Percentiles rank a stretch among this genome's conserved stretches.
These are phyloP conservation scores for Ambispora gerdemannii DNA, from an alignment of 192 early-diverging fungal species.

Conservation along the genomic window DNA sequence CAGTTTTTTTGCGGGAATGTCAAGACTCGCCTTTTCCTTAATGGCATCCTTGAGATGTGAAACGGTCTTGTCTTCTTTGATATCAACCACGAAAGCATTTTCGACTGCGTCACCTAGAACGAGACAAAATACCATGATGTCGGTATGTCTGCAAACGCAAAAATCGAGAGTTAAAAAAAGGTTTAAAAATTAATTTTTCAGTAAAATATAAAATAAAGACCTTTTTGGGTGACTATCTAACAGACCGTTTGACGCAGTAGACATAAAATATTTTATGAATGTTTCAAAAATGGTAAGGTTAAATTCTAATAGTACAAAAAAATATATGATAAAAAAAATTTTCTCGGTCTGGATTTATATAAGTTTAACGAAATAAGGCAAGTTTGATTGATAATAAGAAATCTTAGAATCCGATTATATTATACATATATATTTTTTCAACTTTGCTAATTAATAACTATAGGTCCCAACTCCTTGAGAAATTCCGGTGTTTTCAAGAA, in stretches of 20 bases:
- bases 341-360: too few relatives aligned
- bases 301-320: constrained; percentile 3
- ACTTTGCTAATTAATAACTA: too few relatives aligned
- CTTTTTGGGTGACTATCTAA: too few relatives aligned
- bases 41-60: constrained; percentile 21
- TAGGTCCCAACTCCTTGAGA: too few relatives aligned
- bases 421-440: too few relatives aligned
- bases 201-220: too few relatives aligned
- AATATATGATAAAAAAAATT: too few relatives aligned
- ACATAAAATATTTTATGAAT: not conserved
- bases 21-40: not conserved
- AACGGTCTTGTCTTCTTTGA: constrained; percentile 10
- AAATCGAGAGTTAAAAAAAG: not conserved
- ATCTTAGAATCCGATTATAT: too few relatives aligned
- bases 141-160: not conserved
- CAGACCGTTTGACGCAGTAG: too few relatives aligned
- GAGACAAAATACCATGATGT: constrained; percentile 15
- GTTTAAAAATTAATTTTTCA: not conserved
- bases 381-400: too few relatives aligned
- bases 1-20: constrained; percentile 3
- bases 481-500: too few relatives aligned
- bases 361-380: too few relatives aligned
- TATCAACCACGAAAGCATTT: constrained; percentile 22
- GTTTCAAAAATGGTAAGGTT: not conserved
- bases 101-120: not conserved